Evolutionary conservation across 371 early-diverging fungal species (phyloP).

Genomic region (Circinella umbellata): DNA sequence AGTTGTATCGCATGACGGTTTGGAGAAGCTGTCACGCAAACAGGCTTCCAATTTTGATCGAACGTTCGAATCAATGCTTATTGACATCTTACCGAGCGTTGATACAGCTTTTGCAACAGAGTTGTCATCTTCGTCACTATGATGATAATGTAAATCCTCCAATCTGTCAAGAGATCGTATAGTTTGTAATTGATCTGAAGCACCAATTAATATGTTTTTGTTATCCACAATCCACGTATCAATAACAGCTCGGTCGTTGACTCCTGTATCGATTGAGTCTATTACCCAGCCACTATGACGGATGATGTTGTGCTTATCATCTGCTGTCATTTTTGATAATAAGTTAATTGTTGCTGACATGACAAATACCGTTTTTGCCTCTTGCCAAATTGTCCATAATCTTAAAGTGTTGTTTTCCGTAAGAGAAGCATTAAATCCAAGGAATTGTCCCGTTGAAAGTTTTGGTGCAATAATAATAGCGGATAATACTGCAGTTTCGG

Average conservation of each 20-base stretch:
- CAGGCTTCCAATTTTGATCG: not conserved
- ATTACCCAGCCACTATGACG: too few species aligned
- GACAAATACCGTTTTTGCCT: not conserved
- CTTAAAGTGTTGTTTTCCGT: not conserved
- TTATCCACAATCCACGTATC: not conserved
- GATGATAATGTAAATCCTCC: not conserved
- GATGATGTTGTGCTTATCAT: too few species aligned
- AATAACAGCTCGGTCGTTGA: not conserved
- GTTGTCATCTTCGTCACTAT: not conserved
- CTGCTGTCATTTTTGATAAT: too few species aligned
- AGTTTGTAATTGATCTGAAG: not conserved
- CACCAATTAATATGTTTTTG: not conserved
- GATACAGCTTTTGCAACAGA: not conserved
- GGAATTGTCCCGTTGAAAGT: not conserved
- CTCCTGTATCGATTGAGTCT: not conserved
- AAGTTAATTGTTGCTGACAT: not conserved
- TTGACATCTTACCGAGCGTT: conserved; percentile 1
- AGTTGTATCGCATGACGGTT: not conserved
- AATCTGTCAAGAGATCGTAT: not conserved
- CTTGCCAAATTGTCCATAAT: conserved; percentile 10
- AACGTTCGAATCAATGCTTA: not conserved
- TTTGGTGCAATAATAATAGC: not conserved
- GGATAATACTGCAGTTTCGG: not conserved
- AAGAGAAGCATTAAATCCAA: conserved; percentile 1
- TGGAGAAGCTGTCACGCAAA: conserved; percentile 2